Evolutionary conservation across 257 asterid species (phyloP).

Genomic region (Oldenlandia corymbosa): DNA sequence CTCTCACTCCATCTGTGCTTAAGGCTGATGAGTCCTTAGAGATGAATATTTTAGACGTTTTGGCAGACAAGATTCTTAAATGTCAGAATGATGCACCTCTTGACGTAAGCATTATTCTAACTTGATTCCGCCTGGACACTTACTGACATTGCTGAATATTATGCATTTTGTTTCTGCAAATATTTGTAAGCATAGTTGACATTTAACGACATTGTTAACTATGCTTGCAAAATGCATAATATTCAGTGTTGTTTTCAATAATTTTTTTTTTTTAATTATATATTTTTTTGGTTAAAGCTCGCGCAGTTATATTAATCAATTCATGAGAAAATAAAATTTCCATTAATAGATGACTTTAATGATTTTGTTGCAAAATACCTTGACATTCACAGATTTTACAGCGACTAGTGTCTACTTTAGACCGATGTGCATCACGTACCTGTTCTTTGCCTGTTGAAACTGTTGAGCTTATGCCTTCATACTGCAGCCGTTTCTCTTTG

Average conservation of each 20-base stretch:
- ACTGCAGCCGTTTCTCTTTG: conserved; percentile 96
- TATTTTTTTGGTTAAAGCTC: too few relatives aligned
- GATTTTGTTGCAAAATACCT: neutral
- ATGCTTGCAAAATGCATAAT: too few relatives aligned
- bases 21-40: conserved; percentile 78
- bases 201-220: neutral
- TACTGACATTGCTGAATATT: conserved; percentile 16
- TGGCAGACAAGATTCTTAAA: conserved; percentile 74
- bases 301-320: too few relatives aligned
- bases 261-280: too few relatives aligned
- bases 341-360: too few relatives aligned
- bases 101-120: conserved; percentile 51
- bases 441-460: conserved; percentile 88
- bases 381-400: conserved; percentile 54
- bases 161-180: conserved; percentile 13
- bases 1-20: conserved; percentile 50
- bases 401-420: conserved; percentile 75
- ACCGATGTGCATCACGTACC: conserved; percentile 96
- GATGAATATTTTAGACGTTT: conserved; percentile 66
- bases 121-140: conserved; percentile 9
- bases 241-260: too few relatives aligned
- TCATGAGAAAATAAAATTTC: too few relatives aligned
- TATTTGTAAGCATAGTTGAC: neutral
- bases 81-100: conserved; percentile 65
- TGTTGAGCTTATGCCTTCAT: conserved; percentile 92